Conservation (phyloP, 768 basidiomycete species). For the Vararia minispora region DNA sequence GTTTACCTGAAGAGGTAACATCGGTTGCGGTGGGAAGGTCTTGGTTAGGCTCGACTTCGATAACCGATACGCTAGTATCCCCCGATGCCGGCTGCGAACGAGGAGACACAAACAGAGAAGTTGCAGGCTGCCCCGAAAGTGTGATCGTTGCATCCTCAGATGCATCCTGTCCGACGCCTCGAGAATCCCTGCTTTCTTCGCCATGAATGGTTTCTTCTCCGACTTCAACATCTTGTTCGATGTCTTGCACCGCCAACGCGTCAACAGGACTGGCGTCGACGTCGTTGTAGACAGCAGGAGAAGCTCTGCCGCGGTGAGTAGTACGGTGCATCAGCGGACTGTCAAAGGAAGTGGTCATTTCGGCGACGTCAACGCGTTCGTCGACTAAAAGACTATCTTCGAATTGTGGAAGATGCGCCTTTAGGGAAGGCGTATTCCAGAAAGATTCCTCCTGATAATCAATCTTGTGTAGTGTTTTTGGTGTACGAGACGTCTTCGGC, state of each 20-base stretch:
- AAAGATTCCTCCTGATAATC: slow-evolving; percentile 43
- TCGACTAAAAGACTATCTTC: slow-evolving; percentile 50
- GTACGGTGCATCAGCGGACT: slow-evolving; percentile 26
- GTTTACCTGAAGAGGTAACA: slow-evolving; percentile 13
- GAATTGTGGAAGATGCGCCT: slow-evolving; percentile 51
- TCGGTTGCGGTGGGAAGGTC: too few species aligned
- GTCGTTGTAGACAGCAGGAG: background rate
- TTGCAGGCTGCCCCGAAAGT: too few species aligned
- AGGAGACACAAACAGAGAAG: too few species aligned
- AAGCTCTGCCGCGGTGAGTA: background rate
- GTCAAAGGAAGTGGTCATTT: slow-evolving; percentile 29
- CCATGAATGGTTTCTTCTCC: too few species aligned
- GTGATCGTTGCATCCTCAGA: too few species aligned
- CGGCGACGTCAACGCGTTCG: slow-evolving; percentile 46
- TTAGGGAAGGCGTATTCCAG: slow-evolving; percentile 48
- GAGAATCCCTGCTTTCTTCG: too few species aligned
- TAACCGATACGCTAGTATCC: too few species aligned
- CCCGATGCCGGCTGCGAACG: too few species aligned
- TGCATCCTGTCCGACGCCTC: too few species aligned
- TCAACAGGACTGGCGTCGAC: background rate
- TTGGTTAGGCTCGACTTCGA: too few species aligned
- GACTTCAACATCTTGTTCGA: too few species aligned
- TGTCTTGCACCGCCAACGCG: background rate
- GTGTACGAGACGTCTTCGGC: slow-evolving; percentile 15
- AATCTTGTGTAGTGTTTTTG: slow-evolving; percentile 11